Percentiles rank a stretch among this genome's conserved stretches.
Conservation (phyloP, 768 basidiomycete genomes). For the Tulasnella calospora region DNA sequence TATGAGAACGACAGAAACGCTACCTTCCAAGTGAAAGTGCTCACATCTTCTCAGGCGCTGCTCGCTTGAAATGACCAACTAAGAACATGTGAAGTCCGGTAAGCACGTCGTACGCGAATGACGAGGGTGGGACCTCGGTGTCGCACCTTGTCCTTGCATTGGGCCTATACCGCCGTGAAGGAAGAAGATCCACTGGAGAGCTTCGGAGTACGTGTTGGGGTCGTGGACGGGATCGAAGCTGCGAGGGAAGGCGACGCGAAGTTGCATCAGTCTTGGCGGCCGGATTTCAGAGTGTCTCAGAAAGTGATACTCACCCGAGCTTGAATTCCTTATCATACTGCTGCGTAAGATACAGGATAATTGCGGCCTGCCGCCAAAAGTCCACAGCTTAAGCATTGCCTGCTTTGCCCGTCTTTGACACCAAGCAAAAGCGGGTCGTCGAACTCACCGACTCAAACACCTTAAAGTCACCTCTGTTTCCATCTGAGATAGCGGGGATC, state of each 20-base stretch:
- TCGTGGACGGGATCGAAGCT: slow-evolving; percentile 50
- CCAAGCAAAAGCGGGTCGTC: no score
- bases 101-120: no score
- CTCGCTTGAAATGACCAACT: slow-evolving; percentile 44
- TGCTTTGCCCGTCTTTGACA: no score
- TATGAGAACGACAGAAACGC: neutral
- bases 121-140: no score
- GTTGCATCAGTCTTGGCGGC: neutral
- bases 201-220: slow-evolving; percentile 57
- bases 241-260: no score
- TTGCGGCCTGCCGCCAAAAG: slow-evolving; percentile 47
- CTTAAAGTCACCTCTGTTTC: slow-evolving; percentile 50
- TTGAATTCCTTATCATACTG: slow-evolving; percentile 70
- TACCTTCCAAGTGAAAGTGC: slow-evolving; percentile 32
- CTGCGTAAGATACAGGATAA: slow-evolving; percentile 72
- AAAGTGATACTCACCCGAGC: slow-evolving; percentile 40
- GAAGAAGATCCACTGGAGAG: slow-evolving; percentile 85
- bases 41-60: slow-evolving; percentile 61
- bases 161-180: slow-evolving; percentile 61
- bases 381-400: no score
- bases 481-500: slow-evolving; percentile 65
- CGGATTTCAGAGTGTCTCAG: no score
- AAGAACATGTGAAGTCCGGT: no score
- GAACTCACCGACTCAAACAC: slow-evolving; percentile 54
- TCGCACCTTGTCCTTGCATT: slow-evolving; percentile 35